Conservation (phyloP, 1,139 yeast species). For the Kodamaea sp. region DNA sequence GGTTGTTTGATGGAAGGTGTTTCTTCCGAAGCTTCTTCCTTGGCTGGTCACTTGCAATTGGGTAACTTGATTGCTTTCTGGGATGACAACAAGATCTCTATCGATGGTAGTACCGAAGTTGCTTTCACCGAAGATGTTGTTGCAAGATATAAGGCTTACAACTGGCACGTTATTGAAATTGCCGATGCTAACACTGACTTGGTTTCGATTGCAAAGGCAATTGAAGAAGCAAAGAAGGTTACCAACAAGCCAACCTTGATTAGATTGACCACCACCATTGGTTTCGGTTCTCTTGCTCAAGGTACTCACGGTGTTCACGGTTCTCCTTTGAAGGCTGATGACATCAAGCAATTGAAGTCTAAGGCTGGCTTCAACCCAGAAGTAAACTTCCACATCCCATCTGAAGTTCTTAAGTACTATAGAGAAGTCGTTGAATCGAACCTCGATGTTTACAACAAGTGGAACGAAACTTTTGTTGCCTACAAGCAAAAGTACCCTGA, state of each 20-base stretch:
- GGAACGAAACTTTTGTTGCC: conserved; percentile 62
- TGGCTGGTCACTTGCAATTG: conserved; percentile 95
- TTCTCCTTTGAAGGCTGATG: conserved; percentile 93
- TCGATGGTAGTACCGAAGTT: conserved; percentile 87
- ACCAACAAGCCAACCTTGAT: conserved; percentile 86
- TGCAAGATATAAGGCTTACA: conserved; percentile 85
- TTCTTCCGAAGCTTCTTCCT: conserved; percentile 87
- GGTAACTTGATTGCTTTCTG: conserved; percentile 93
- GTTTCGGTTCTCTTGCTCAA: conserved; percentile 81
- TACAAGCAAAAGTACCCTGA: conserved; percentile 75
- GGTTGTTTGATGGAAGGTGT: conserved; percentile 99
- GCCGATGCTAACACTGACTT: conserved; percentile 80
- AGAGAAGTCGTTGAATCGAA: conserved; percentile 49
- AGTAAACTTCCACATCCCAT: conserved; percentile 73
- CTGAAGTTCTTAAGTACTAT: conserved; percentile 76
- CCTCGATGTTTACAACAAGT: conserved; percentile 62
- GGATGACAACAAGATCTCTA: conserved; percentile 97
- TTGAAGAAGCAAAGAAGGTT: conserved; percentile 62
- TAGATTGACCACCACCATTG: conserved; percentile 87
- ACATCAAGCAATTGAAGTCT: conserved; percentile 80
- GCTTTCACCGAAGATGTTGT: conserved; percentile 95
- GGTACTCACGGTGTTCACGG: conserved; percentile 98
- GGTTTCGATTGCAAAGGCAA: conserved; percentile 68
- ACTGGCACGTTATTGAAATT: conserved; percentile 86
- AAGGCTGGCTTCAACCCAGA: conserved; percentile 88